A percentile compares a stretch with the other conserved stretches of the same genome.
Conservation (phyloP, 805 yeast species). For the Metschnikowia aberdeeniae region DNA sequence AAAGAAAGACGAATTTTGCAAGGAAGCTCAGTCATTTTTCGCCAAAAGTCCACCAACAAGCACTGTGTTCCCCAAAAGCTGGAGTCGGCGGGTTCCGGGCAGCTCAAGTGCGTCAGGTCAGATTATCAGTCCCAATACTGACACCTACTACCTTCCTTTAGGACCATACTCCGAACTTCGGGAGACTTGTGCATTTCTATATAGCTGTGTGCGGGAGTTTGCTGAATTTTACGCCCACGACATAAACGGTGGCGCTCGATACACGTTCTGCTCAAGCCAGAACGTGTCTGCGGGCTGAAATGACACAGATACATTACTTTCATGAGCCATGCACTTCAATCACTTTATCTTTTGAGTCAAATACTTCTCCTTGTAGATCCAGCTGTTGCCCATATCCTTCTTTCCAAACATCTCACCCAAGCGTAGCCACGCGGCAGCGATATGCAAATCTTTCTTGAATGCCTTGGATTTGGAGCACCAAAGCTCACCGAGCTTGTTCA, state of each 20-base stretch:
- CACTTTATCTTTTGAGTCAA: conserved; percentile 14
- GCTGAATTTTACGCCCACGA: conserved; percentile 20
- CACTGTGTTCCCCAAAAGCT: conserved; percentile 29
- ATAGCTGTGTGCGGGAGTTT: conserved; percentile 29
- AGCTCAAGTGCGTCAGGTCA: neutral
- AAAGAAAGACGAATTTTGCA: conserved; percentile 22
- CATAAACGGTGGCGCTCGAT: conserved; percentile 11
- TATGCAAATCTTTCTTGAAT: conserved; percentile 52
- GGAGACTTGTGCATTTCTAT: conserved; percentile 31
- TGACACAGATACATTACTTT: neutral
- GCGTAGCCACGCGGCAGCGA: conserved; percentile 70
- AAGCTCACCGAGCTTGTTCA: conserved; percentile 65
- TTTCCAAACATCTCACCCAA: conserved; percentile 61
- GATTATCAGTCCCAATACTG: conserved; percentile 21
- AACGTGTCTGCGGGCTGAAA: neutral
- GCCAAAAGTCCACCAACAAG: conserved; percentile 23
- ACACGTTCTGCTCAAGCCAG: conserved; percentile 12
- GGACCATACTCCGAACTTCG: conserved; percentile 33
- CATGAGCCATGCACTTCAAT: neutral
- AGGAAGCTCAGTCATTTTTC: conserved; percentile 26
- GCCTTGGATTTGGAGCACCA: conserved; percentile 55
- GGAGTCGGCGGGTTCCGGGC: conserved; percentile 20
- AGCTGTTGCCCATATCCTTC: conserved; percentile 60
- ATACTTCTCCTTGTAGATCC: conserved; percentile 74
- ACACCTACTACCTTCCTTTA: conserved; percentile 33